Conservation (phyloP, 164 flowering plant genomes). For the grape (Vitis vinifera) region ASM3070453v1 NC_081823.1:10264501-10265000, state of each 20-base stretch:
- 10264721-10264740: too few species aligned
- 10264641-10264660: not conserved
- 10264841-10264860: not conserved
- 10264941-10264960: not conserved
- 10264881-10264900: not conserved
- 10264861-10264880: not conserved
- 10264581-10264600: constrained; percentile 5
- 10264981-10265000: constrained; percentile 3
- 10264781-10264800: not conserved
- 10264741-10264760: too few species aligned
- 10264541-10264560: constrained; percentile 13
- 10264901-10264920: constrained; percentile 6
- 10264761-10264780: too few species aligned
- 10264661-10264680: constrained; percentile 9
- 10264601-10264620: constrained; percentile 13
- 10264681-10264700: not conserved
- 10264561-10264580: constrained; percentile 8
- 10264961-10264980: not conserved
- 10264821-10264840: not conserved
- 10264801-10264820: constrained; percentile 5
- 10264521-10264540: constrained; percentile 10
- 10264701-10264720: not conserved
- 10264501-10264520: constrained; percentile 5
- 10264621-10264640: constrained; percentile 9
- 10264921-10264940: not conserved